Evolutionary conservation across 257 asterid genomes (phyloP).

Genomic region (Prunella vulgaris): DNA sequence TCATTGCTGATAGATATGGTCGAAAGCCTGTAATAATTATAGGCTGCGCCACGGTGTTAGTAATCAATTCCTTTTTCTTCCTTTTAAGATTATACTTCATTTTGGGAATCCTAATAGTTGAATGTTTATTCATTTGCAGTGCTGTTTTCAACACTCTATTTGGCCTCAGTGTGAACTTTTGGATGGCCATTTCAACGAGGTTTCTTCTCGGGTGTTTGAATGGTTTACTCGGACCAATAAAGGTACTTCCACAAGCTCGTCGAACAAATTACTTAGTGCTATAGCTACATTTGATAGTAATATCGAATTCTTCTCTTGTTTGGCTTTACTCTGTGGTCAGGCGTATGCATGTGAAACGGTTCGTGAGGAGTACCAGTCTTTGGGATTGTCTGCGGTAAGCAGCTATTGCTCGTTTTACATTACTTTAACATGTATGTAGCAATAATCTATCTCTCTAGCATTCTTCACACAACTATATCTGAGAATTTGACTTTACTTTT

Average conservation of each 20-base stretch:
- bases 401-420: background rate
- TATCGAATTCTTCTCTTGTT: background rate
- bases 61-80: background rate
- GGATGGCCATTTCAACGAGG: constrained; percentile 78
- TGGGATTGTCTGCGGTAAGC: constrained; percentile 71
- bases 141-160: constrained; percentile 73
- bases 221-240: constrained; percentile 75
- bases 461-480: constrained; percentile 2
- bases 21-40: constrained; percentile 67
- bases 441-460: background rate
- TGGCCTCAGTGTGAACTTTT: constrained; percentile 66
- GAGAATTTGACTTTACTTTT: background rate
- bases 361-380: constrained; percentile 69
- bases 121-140: constrained; percentile 36
- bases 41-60: constrained; percentile 61
- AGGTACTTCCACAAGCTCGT: constrained; percentile 33
- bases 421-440: background rate
- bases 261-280: background rate
- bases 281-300: background rate
- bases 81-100: background rate
- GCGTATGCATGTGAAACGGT: constrained; percentile 81
- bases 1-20: constrained; percentile 61
- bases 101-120: background rate
- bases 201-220: constrained; percentile 73
- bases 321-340: constrained; percentile 36